Evolutionary conservation across 768 basidiomycete species (phyloP).

Genomic region (Russula dissimulans): DNA sequence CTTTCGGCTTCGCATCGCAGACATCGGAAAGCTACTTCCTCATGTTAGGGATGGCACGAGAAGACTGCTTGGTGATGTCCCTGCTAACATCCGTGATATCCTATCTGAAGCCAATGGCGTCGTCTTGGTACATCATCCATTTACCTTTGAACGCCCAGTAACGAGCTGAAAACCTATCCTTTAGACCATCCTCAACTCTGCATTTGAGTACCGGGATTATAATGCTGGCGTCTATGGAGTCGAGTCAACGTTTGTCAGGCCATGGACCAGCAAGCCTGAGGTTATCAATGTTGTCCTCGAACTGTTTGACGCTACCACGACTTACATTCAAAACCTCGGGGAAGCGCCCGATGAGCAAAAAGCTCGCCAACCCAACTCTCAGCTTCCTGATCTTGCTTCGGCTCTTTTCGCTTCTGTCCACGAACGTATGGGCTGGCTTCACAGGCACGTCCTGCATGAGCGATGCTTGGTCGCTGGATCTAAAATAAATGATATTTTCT

Average conservation of each 20-base stretch:
- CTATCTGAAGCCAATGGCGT: conserved; percentile 63
- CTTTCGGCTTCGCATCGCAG: conserved; percentile 60
- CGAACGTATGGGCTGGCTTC: conserved; percentile 62
- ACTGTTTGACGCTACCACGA: conserved; percentile 61
- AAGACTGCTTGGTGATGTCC: conserved; percentile 35
- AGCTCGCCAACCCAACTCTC: conserved; percentile 35
- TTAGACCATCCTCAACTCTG: conserved; percentile 65
- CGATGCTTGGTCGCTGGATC: not conserved
- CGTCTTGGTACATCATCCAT: conserved; percentile 44
- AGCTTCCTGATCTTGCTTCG: conserved; percentile 57
- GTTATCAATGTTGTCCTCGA: conserved; percentile 60
- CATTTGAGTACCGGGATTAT: conserved; percentile 64
- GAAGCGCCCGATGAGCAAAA: conserved; percentile 24
- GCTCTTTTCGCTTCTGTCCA: conserved; percentile 56
- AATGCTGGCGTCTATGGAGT: conserved; percentile 73
- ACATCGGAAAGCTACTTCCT: conserved; percentile 60
- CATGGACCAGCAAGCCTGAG: conserved; percentile 72
- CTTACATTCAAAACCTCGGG: conserved; percentile 34
- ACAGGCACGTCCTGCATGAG: conserved; percentile 33
- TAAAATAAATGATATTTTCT: not conserved
- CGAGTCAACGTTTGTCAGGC: conserved; percentile 54
- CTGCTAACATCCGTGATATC: conserved; percentile 35
- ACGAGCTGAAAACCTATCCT: not conserved
- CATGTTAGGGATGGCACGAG: conserved; percentile 45
- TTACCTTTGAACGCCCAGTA: not conserved